Conservation (phyloP, 2,329 filamentous ascomycete genomes). For the Bipolaris sorokiniana region DNA sequence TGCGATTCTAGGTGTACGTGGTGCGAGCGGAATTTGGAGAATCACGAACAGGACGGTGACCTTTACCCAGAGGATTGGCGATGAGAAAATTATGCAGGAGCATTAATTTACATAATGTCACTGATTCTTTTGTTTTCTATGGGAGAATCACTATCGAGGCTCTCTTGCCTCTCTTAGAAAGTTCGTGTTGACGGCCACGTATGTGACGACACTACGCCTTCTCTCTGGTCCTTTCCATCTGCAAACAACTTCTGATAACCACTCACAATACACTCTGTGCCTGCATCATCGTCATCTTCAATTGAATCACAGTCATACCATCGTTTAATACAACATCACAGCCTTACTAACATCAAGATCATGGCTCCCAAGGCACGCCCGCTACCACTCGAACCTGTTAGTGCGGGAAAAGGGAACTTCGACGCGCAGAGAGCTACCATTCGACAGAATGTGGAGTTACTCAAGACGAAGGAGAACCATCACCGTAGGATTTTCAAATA, state of each 20-base stretch:
- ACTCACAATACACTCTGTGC: not conserved
- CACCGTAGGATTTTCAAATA: constrained; percentile 1
- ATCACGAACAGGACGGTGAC: constrained; percentile 46
- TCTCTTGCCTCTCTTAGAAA: constrained; percentile 1
- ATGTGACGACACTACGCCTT: not conserved
- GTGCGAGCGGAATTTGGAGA: constrained; percentile 51
- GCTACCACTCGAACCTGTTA: not conserved
- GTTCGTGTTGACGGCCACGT: not conserved
- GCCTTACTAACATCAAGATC: not conserved
- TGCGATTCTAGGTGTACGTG: constrained; percentile 25
- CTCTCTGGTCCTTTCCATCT: not conserved
- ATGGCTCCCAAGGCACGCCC: not conserved
- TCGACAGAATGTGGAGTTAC: not conserved
- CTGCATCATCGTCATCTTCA: not conserved
- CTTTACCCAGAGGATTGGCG: constrained; percentile 48
- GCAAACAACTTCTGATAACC: not conserved
- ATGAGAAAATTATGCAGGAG: constrained; percentile 46
- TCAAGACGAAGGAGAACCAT: not conserved
- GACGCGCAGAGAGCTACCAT: constrained; percentile 10
- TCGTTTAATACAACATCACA: constrained; percentile 3
- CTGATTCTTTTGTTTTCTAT: not conserved
- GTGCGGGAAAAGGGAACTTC: not conserved
- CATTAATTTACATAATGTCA: constrained; percentile 19
- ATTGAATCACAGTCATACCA: not conserved
- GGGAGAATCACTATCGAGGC: not conserved